Evolutionary conservation across 345 rosid species (phyloP).

Genomic region (Brassica carinata): DNA sequence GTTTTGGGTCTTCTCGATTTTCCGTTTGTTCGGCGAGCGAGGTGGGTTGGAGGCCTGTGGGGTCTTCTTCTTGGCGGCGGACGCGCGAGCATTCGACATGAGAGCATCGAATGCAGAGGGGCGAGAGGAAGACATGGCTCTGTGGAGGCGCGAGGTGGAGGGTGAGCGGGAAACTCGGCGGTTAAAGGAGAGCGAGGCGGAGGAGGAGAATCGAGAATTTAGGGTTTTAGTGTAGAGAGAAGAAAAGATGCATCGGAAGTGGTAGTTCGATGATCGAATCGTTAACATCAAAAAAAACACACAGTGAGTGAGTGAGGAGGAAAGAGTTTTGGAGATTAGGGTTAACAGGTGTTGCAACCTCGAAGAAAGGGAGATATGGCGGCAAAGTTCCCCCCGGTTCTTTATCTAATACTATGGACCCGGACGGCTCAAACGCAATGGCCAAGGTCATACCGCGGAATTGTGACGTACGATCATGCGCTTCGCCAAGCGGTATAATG

Average conservation of each 20-base stretch:
- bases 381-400: conserved; percentile 10
- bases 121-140: conserved; percentile 48
- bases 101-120: conserved; percentile 87
- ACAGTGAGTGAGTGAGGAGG: not conserved
- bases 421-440: too few species aligned
- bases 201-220: conserved; percentile 8
- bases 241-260: conserved; percentile 16
- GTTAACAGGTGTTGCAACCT: not conserved
- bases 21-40: conserved; percentile 54
- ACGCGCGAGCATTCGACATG: conserved; percentile 81
- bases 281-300: conserved; percentile 32
- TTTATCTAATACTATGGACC: too few species aligned
- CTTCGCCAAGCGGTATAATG: too few species aligned
- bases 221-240: conserved; percentile 27
- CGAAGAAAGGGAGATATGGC: conserved; percentile 19
- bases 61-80: conserved; percentile 51
- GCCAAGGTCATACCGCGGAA: too few species aligned
- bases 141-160: not conserved
- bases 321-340: conserved; percentile 14
- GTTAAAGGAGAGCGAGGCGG: conserved; percentile 7
- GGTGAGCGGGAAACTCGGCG: conserved; percentile 12
- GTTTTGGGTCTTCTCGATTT: conserved; percentile 38
- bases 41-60: conserved; percentile 37
- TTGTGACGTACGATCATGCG: too few species aligned
- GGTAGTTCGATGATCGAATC: conserved; percentile 41